Conservation (phyloP, 441 rosid genomes). For the Arabidopsis lyrata region DNA sequence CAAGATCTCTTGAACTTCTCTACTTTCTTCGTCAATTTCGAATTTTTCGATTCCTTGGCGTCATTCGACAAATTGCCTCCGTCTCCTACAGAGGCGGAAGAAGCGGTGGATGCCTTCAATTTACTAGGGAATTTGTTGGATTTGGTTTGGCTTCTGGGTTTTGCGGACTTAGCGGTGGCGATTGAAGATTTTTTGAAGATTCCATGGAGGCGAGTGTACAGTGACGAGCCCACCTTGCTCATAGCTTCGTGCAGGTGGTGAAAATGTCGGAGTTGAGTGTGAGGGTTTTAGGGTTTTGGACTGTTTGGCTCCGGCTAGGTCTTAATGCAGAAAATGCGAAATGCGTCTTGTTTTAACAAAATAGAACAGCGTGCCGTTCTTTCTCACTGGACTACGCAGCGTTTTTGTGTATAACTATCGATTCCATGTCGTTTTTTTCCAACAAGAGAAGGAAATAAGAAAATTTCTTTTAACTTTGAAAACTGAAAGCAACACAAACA, state of each 20-base stretch:
- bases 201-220: slow-evolving; percentile 48
- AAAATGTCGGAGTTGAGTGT: slow-evolving; percentile 15
- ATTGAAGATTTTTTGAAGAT: slow-evolving; percentile 36
- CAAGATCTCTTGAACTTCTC: slow-evolving; percentile 62
- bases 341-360: not conserved
- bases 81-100: slow-evolving; percentile 20
- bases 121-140: slow-evolving; percentile 36
- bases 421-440: not conserved
- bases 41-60: slow-evolving; percentile 43
- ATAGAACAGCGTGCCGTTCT: slow-evolving; percentile 32
- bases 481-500: slow-evolving; percentile 4
- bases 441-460: not conserved
- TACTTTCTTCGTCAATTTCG: slow-evolving; percentile 52
- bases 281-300: slow-evolving; percentile 40
- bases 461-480: not conserved
- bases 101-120: slow-evolving; percentile 22
- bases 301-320: slow-evolving; percentile 19
- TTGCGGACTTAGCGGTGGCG: slow-evolving; percentile 21
- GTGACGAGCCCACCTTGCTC: slow-evolving; percentile 46
- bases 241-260: slow-evolving; percentile 27
- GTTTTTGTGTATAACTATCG: not conserved
- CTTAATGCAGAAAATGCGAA: not conserved
- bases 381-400: slow-evolving; percentile 6
- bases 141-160: slow-evolving; percentile 22
- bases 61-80: slow-evolving; percentile 2